Conservation (phyloP, 2,329 filamentous ascomycete genomes). For the Samsoniella hepiali region DNA sequence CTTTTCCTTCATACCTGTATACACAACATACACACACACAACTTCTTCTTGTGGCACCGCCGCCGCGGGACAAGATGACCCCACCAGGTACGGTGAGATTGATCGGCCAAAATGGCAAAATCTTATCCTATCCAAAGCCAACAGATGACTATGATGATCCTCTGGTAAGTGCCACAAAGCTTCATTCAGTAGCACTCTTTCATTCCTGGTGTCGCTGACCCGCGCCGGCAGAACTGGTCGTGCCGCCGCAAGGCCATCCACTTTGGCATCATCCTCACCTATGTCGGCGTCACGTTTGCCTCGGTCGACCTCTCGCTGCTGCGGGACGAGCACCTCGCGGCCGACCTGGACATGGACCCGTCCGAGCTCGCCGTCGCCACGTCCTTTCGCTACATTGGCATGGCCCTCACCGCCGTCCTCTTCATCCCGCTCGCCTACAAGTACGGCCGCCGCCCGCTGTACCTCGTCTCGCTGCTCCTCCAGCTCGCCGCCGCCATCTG, state of each 20-base stretch:
- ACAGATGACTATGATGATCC: slow-evolving; percentile 16
- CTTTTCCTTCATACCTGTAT: not conserved
- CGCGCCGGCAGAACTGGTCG: slow-evolving; percentile 6
- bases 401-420: not conserved
- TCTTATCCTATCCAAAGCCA: slow-evolving; percentile 10
- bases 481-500: slow-evolving; percentile 10
- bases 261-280: slow-evolving; percentile 8
- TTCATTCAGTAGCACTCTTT: not conserved
- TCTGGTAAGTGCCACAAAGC: not conserved
- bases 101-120: not conserved
- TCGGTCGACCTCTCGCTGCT: not conserved
- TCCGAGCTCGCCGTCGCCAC: not conserved
- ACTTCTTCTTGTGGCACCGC: not conserved
- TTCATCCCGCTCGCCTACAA: slow-evolving; percentile 11
- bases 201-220: not conserved
- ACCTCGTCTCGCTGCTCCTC: not conserved
- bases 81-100: not conserved
- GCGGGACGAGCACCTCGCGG: not conserved
- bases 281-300: slow-evolving; percentile 6
- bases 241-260: slow-evolving; percentile 4
- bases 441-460: slow-evolving; percentile 9
- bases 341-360: not conserved
- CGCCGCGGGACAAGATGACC: not conserved
- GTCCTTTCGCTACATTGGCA: slow-evolving; percentile 1
- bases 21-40: not conserved